Conservation (phyloP, 1,284 basidiomycete species). For the Rhodotorula glutinis region DNA sequence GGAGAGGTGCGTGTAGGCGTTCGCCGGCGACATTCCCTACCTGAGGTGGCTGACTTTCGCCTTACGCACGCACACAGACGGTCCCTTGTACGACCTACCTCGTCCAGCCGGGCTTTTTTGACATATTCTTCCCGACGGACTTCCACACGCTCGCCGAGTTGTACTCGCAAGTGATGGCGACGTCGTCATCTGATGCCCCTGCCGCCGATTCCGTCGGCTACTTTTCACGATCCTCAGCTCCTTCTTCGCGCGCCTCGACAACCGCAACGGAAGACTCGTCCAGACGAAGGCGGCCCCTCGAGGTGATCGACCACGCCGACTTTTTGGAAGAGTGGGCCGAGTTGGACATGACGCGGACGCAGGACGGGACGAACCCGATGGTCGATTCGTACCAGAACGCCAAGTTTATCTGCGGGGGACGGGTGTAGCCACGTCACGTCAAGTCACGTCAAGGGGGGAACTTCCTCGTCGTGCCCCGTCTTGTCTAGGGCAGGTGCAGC, state of each 20-base stretch:
- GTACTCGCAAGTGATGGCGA: constrained; percentile 76
- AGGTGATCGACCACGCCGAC: constrained; percentile 75
- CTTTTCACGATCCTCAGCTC: constrained; percentile 43
- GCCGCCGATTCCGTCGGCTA: constrained; percentile 14
- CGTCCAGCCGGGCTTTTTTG: constrained; percentile 94
- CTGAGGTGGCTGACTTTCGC: no score
- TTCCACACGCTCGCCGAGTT: constrained; percentile 80
- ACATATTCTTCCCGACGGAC: constrained; percentile 98
- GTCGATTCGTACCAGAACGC: constrained; percentile 84
- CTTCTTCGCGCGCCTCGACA: neutral
- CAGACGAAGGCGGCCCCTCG: constrained; percentile 52
- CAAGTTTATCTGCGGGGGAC: constrained; percentile 19
- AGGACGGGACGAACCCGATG: constrained; percentile 82
- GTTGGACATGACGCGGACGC: constrained; percentile 61
- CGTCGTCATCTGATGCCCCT: neutral
- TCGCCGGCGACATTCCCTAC: neutral
- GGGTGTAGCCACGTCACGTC: no score
- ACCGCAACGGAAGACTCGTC: no score
- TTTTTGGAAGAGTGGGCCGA: constrained; percentile 81
- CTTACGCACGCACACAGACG: constrained; percentile 28
- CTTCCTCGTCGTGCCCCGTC: no score
- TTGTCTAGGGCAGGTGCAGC: no score
- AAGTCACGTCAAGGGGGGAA: no score
- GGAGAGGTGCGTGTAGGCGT: constrained; percentile 60
- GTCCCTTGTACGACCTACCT: constrained; percentile 86